These are phyloP conservation scores for Rhexocercosporidium sp. DNA, from an alignment of 2,329 filamentous ascomycete genomes.

Conservation along the genomic window DNA sequence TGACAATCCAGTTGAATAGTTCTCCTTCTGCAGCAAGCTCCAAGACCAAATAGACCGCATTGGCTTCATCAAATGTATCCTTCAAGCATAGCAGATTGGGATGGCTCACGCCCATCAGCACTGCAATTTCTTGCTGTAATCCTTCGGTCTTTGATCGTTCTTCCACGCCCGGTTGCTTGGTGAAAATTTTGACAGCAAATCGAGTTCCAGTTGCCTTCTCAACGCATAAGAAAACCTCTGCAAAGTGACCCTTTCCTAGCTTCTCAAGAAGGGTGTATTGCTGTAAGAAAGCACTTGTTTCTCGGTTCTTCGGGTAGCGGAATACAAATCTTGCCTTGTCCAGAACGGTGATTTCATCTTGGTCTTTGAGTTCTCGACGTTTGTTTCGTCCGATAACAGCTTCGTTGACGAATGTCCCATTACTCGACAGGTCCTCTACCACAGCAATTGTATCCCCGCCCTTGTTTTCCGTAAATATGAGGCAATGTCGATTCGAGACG, in stretches of 20 bases:
- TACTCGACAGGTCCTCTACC: constrained; percentile 91
- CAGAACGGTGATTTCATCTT: constrained; percentile 88
- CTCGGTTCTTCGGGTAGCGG: constrained; percentile 78
- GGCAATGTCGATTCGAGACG: constrained; percentile 85
- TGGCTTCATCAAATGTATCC: constrained; percentile 90
- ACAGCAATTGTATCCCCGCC: constrained; percentile 69
- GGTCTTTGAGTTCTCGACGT: constrained; percentile 83
- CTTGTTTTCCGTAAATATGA: constrained; percentile 68
- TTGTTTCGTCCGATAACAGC: constrained; percentile 90
- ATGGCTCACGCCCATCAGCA: constrained; percentile 96
- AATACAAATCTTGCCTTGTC: constrained; percentile 89
- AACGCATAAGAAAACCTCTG: constrained; percentile 88
- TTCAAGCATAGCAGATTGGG: constrained; percentile 91
- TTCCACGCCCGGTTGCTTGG: constrained; percentile 80
- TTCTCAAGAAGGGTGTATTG: constrained; percentile 86
- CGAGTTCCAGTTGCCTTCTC: constrained; percentile 82
- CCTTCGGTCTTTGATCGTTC: constrained; percentile 85
- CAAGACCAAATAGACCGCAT: constrained; percentile 88
- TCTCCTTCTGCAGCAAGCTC: constrained; percentile 93
- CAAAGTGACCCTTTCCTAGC: constrained; percentile 94
- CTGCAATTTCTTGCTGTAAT: constrained; percentile 92
- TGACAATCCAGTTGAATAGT: constrained; percentile 92
- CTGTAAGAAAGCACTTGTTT: constrained; percentile 79
- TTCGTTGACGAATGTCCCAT: constrained; percentile 96
- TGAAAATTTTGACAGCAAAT: constrained; percentile 95